phyloP scores from a whole-genome alignment of 1,284 basidiomycete genomes.

The Rhodofomes roseus region DNA sequence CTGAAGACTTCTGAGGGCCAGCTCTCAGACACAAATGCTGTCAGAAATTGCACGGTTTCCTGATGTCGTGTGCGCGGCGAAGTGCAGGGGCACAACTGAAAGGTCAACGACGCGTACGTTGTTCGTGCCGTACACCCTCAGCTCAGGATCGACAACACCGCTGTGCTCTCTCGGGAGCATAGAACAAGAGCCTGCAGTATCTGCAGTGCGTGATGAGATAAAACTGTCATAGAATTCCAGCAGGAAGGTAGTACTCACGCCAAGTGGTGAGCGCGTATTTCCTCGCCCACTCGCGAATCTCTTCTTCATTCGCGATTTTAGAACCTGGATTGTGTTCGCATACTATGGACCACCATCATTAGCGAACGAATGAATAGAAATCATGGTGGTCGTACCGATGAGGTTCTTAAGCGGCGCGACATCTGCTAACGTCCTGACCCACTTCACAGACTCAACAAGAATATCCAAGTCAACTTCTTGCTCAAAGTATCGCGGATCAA shows the following conservation, averaged over 20 bases:
- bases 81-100: conserved; percentile 40
- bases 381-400: conserved; percentile 14
- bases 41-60: too few species aligned
- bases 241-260: too few species aligned
- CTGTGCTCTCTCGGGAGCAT: conserved; percentile 25
- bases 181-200: conserved; percentile 27
- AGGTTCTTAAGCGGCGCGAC: conserved; percentile 39
- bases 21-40: too few species aligned
- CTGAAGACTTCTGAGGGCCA: too few species aligned
- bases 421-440: conserved; percentile 36
- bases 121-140: conserved; percentile 45
- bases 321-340: too few species aligned
- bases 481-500: conserved; percentile 47
- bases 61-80: conserved; percentile 41
- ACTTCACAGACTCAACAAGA: conserved; percentile 45
- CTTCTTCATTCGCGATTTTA: too few species aligned
- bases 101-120: conserved; percentile 53
- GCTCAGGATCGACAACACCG: conserved; percentile 25
- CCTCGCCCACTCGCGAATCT: too few species aligned
- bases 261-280: too few species aligned
- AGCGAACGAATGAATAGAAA: too few species aligned
- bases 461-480: conserved; percentile 39
- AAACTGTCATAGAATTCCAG: too few species aligned
- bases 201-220: conserved; percentile 8
- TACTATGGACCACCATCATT: too few species aligned